These are phyloP conservation scores for Boletus subcaerulescens DNA, from an alignment of 768 basidiomycete species.

Conservation along the genomic window DNA sequence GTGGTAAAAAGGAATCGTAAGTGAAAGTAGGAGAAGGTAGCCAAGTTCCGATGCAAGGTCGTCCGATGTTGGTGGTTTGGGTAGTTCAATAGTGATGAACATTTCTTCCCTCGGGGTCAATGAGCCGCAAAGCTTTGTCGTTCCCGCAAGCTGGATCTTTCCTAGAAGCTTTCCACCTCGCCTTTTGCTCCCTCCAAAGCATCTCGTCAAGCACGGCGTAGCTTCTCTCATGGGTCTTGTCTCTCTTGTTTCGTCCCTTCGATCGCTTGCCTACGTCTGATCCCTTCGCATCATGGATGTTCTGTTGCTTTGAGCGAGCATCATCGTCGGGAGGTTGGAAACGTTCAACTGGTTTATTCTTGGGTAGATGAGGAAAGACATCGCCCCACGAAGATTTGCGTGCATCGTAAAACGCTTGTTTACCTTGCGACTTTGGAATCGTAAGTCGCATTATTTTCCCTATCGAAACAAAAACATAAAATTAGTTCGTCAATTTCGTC, in stretches of 20 bases:
- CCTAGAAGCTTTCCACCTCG: conserved; percentile 28
- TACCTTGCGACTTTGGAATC: conserved; percentile 92
- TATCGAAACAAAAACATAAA: conserved; percentile 28
- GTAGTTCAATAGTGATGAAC: conserved; percentile 6
- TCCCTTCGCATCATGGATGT: conserved; percentile 32
- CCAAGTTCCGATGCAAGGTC: not conserved
- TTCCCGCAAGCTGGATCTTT: conserved; percentile 8
- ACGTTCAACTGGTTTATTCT: conserved; percentile 70
- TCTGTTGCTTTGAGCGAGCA: conserved; percentile 27
- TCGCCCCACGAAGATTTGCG: conserved; percentile 95
- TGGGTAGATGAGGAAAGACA: conserved; percentile 86
- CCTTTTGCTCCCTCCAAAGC: conserved; percentile 39
- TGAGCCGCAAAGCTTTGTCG: conserved; percentile 2
- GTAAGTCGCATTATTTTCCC: conserved; percentile 91
- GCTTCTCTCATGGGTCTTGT: conserved; percentile 21
- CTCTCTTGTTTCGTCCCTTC: conserved; percentile 25
- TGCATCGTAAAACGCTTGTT: conserved; percentile 92
- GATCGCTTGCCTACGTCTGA: conserved; percentile 59
- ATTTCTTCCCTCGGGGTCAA: conserved; percentile 8
- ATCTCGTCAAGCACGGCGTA: conserved; percentile 31
- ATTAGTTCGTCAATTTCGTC: conserved; percentile 3
- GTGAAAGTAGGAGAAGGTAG: not conserved
- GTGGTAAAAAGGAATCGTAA: not conserved
- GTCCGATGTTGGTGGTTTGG: not conserved
- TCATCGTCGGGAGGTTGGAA: conserved; percentile 37